phyloP scores from a whole-genome alignment of 2,329 filamentous ascomycete genomes.

The Beauveria pseudobassiana region DNA sequence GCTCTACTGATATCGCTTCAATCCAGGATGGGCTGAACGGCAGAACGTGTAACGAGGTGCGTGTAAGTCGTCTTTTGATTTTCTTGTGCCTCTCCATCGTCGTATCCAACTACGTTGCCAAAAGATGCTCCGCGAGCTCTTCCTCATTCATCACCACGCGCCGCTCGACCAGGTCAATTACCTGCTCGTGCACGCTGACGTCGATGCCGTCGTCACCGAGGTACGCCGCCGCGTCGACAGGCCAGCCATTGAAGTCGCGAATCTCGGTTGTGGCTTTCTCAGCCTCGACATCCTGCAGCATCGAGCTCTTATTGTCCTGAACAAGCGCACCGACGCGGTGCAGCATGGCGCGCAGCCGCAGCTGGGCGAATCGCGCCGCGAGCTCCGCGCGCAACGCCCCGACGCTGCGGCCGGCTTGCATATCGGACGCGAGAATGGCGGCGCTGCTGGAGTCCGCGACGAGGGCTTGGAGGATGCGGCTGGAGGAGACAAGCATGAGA shows the following conservation, averaged over 20 bases:
- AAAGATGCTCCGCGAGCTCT: constrained; percentile 25
- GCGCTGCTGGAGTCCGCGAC: constrained; percentile 48
- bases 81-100: background rate
- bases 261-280: constrained; percentile 46
- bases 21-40: background rate
- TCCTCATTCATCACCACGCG: constrained; percentile 24
- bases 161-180: constrained; percentile 37
- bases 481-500: constrained; percentile 65
- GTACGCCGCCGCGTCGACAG: constrained; percentile 38
- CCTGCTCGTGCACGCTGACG: constrained; percentile 30
- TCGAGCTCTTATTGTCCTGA: constrained; percentile 49
- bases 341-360: constrained; percentile 37
- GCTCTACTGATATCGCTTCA: background rate
- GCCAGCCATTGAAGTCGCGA: constrained; percentile 52
- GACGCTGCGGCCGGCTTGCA: background rate
- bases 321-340: constrained; percentile 41
- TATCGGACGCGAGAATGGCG: constrained; percentile 27
- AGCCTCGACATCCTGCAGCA: constrained; percentile 51
- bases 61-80: background rate
- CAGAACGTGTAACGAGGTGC: background rate
- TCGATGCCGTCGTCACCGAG: constrained; percentile 22
- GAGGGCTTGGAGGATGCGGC: constrained; percentile 61
- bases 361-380: constrained; percentile 34
- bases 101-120: constrained; percentile 7
- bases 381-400: constrained; percentile 14